These are phyloP conservation scores for Hyaloperonospora arabidopsidis DNA, from an alignment of 352 stramenopile species.

Conservation along the genomic window DNA sequence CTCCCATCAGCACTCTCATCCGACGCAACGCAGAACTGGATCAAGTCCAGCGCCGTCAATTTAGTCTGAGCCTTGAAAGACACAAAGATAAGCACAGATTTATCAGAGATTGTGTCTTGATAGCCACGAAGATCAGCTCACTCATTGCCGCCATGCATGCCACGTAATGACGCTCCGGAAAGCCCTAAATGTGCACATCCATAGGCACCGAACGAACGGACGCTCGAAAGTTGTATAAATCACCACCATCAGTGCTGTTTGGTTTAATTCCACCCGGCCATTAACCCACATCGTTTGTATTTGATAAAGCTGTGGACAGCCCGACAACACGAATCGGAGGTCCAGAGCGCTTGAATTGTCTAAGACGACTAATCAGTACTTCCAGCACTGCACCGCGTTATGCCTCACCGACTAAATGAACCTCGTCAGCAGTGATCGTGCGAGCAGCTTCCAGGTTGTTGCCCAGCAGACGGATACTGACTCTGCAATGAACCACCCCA, in stretches of 20 bases:
- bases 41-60: conserved; percentile 95
- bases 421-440: conserved; percentile 97
- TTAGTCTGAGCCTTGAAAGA: conserved; percentile 96
- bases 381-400: conserved; percentile 85
- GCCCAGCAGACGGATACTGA: no score
- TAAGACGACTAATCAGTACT: conserved; percentile 85
- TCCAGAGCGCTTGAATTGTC: conserved; percentile 66
- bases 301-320: conserved; percentile 95
- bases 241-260: conserved; percentile 28
- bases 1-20: conserved; percentile 81
- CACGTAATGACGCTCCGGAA: conserved; percentile 94
- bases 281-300: conserved; percentile 91
- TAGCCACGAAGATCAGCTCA: conserved; percentile 97
- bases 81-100: conserved; percentile 97
- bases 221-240: conserved; percentile 92
- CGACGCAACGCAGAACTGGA: conserved; percentile 82
- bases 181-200: conserved; percentile 94
- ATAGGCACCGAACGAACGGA: conserved; percentile 95
- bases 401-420: conserved; percentile 96
- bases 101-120: conserved; percentile 91
- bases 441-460: no score
- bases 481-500: no score
- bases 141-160: conserved; percentile 99
- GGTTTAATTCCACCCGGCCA: conserved; percentile 91
- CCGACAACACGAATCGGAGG: conserved; percentile 87